These are phyloP conservation scores for Backusella macrospora DNA, from an alignment of 192 early-diverging fungal genomes.

Conservation along the genomic window DNA sequence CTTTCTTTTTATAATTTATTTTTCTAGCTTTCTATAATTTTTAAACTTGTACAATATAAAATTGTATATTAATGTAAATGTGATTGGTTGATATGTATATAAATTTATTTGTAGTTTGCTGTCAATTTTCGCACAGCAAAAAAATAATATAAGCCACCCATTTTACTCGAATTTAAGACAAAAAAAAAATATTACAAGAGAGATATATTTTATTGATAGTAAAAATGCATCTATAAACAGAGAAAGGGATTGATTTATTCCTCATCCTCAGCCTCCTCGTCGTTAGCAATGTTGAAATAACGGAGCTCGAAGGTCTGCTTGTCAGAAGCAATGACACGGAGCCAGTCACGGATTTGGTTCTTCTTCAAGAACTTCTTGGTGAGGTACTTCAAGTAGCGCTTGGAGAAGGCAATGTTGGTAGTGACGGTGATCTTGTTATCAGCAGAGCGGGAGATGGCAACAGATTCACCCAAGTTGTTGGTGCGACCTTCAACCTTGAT, in stretches of 20 bases:
- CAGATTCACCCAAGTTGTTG: conserved; percentile 88
- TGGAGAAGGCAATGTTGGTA: conserved; percentile 81
- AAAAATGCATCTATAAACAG: conserved; percentile 9
- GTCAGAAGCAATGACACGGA: conserved; percentile 90
- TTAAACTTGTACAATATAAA: neutral
- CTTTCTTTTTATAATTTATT: neutral
- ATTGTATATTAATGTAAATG: neutral
- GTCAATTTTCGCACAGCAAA: conserved; percentile 8
- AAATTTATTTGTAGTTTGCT: neutral
- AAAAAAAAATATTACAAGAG: neutral
- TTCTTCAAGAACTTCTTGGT: conserved; percentile 99
- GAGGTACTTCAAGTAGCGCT: conserved; percentile 99
- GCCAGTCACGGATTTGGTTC: conserved; percentile 97
- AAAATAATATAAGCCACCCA: conserved; percentile 22
- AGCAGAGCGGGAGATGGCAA: conserved; percentile 79
- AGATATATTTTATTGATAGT: conserved; percentile 12
- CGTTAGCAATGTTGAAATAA: conserved; percentile 91
- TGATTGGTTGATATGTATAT: conserved; percentile 1
- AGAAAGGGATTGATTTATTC: conserved; percentile 33
- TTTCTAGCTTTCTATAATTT: neutral
- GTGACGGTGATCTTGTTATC: conserved; percentile 80
- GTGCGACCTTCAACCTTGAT: conserved; percentile 98
- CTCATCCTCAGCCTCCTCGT: conserved; percentile 77
- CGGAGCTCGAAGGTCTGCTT: conserved; percentile 93
- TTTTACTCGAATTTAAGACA: conserved; percentile 15